These are phyloP conservation scores for Apiotrichum sp. DNA, from an alignment of 1,284 basidiomycete genomes.

Conservation along the genomic window DNA sequence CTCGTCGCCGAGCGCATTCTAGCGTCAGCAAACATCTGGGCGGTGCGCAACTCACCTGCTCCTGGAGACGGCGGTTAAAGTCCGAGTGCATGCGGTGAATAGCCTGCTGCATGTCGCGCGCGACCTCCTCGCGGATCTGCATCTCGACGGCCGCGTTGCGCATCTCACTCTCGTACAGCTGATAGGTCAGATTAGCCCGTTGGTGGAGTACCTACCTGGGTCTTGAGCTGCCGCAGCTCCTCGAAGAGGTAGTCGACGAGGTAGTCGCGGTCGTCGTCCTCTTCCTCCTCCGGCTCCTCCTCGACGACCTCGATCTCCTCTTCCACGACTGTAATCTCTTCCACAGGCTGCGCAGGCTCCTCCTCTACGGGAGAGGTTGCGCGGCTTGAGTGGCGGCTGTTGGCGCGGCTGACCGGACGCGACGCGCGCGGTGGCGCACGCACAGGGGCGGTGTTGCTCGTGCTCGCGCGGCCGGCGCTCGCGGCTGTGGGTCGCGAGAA, in stretches of 20 bases:
- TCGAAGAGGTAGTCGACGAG: constrained; percentile 88
- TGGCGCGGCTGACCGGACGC: not conserved
- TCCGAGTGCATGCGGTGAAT: constrained; percentile 74
- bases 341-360: constrained; percentile 22
- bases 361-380: constrained; percentile 7
- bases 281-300: constrained; percentile 61
- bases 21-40: constrained; percentile 1
- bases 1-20: constrained; percentile 71
- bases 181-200: constrained; percentile 4
- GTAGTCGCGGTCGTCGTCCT: constrained; percentile 64
- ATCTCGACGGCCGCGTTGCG: constrained; percentile 73
- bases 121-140: constrained; percentile 84
- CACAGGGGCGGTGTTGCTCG: not conserved
- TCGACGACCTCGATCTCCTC: constrained; percentile 72
- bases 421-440: too few species aligned
- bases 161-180: constrained; percentile 85
- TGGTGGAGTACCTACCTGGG: constrained; percentile 53
- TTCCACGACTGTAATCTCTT: constrained; percentile 55
- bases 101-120: constrained; percentile 76
- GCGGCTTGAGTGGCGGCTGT: not conserved
- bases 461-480: not conserved
- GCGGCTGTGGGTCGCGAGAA: constrained; percentile 1
- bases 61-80: constrained; percentile 66
- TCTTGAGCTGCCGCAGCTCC: constrained; percentile 72
- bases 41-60: constrained; percentile 57